These are phyloP conservation scores for Moesziomyces sp. DNA, from an alignment of 1,284 basidiomycete genomes.

Conservation along the genomic window DNA sequence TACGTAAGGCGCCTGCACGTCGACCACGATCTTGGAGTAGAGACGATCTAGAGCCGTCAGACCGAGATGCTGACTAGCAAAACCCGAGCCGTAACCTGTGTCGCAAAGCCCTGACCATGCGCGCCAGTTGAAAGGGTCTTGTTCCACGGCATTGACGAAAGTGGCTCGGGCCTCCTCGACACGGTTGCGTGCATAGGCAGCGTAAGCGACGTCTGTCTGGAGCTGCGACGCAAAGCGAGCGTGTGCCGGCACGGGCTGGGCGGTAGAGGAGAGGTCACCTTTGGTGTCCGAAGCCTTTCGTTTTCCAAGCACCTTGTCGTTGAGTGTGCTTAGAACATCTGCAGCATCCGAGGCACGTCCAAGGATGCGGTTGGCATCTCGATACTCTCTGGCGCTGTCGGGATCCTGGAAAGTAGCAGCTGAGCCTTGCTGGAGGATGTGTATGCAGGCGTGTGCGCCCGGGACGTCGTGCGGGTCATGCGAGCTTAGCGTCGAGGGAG, in stretches of 20 bases:
- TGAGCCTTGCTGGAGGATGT: constrained; percentile 58
- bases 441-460: constrained; percentile 57
- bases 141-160: constrained; percentile 40
- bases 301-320: constrained; percentile 35
- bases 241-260: constrained; percentile 13
- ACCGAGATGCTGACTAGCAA: constrained; percentile 13
- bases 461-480: constrained; percentile 39
- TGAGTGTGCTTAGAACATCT: constrained; percentile 31
- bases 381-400: constrained; percentile 55
- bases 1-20: constrained; percentile 23
- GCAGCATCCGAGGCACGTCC: constrained; percentile 53
- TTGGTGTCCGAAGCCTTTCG: constrained; percentile 21
- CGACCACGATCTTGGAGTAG: constrained; percentile 12
- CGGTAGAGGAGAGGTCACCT: constrained; percentile 1
- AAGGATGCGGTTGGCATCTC: constrained; percentile 53
- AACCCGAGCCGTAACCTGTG: constrained; percentile 30
- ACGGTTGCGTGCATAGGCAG: constrained; percentile 44
- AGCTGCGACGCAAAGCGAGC: constrained; percentile 43
- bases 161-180: constrained; percentile 38
- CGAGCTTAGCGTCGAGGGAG: constrained; percentile 38
- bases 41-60: constrained; percentile 23
- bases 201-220: constrained; percentile 48
- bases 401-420: constrained; percentile 52
- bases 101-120: constrained; percentile 62
- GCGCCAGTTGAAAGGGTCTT: constrained; percentile 59